Conservation (phyloP, 371 early-diverging fungal species). For the Phascolomyces articulosus region DNA sequence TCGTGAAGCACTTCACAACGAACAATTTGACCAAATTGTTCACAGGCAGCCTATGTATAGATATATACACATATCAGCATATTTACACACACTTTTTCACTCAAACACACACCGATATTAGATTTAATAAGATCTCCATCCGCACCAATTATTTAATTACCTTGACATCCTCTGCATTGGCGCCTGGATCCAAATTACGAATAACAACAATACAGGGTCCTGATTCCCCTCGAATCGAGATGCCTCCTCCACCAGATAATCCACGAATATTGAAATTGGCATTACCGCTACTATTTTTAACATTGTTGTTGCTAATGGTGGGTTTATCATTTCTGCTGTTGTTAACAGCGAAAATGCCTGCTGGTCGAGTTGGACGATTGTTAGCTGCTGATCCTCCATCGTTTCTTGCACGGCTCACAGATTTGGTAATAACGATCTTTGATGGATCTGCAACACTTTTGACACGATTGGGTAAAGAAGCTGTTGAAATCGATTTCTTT, state of each 20-base stretch:
- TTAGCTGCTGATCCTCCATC: background rate
- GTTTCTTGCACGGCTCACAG: background rate
- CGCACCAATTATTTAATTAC: slow-evolving; percentile 26
- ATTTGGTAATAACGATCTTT: slow-evolving; percentile 22
- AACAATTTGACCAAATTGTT: slow-evolving; percentile 40
- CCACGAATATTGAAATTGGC: background rate
- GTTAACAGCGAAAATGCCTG: background rate
- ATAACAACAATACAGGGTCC: slow-evolving; percentile 58
- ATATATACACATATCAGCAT: background rate
- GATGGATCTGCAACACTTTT: slow-evolving; percentile 15
- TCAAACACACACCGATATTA: no score
- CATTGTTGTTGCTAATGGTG: background rate
- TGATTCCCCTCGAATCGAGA: slow-evolving; percentile 53
- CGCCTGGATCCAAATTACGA: slow-evolving; percentile 57
- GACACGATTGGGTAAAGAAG: background rate
- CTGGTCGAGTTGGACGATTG: no score
- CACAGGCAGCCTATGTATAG: slow-evolving; percentile 36
- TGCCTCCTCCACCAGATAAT: slow-evolving; percentile 7
- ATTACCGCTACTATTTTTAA: background rate
- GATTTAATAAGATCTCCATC: background rate
- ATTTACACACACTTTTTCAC: no score
- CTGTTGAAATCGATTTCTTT: slow-evolving; percentile 5
- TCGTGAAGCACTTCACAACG: slow-evolving; percentile 43
- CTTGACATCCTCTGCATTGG: slow-evolving; percentile 62
- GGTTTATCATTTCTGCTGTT: background rate